Evolutionary conservation across 495 filamentous ascomycete species (phyloP), one percentile per base, ranked within the genome.

Genomic region (Beverwykella pulmonaria): DNA sequence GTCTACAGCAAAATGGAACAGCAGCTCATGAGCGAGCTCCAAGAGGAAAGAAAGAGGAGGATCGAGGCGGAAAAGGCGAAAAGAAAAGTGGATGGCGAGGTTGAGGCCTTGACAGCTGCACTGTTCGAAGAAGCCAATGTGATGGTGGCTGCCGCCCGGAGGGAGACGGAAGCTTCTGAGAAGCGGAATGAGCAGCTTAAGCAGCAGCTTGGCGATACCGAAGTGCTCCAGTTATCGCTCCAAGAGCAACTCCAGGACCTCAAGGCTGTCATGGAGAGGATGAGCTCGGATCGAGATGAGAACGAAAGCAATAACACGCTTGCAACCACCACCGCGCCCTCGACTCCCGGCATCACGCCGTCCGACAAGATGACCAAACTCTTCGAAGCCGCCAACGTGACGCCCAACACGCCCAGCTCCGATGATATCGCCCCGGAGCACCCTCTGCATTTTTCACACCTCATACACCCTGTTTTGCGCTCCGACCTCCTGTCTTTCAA

Each of bases 111-210:
- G 56, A 97, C 95, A 12, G 85, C 92, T 4, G 91, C 90, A 26
- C 81, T 98, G 19, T 98, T 98, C 65, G 92, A 96, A 75, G 93
- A 98, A 81, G 94, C 94, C 32, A 97, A 98, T 75, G 85, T 84
- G 84, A 97, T 98, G 94, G 94, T 98, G 58, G 90, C 92, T 54
- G 88, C 88, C 22, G 88, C 88, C 20, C 79, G 86, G 67, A 81
- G 81, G 66, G 89, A 93, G 67, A 85, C 87, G 22, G 92, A 95
- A 70, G 81, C 76, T 3, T 67, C 81, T 36, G 83, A 91, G 39
- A 87, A 91, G 68, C 85, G 88, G 60, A 93, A 90, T 63, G 88
- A 92, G 61, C 91, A 93, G 75, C 79, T 96, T 23, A 86, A 86
- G 67, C 81, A 84, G 20, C 90, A 94, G 75, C 79, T 95, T 50